Conservation (phyloP, 2,329 filamentous ascomycete genomes). For the Didymella segeticola region DNA sequence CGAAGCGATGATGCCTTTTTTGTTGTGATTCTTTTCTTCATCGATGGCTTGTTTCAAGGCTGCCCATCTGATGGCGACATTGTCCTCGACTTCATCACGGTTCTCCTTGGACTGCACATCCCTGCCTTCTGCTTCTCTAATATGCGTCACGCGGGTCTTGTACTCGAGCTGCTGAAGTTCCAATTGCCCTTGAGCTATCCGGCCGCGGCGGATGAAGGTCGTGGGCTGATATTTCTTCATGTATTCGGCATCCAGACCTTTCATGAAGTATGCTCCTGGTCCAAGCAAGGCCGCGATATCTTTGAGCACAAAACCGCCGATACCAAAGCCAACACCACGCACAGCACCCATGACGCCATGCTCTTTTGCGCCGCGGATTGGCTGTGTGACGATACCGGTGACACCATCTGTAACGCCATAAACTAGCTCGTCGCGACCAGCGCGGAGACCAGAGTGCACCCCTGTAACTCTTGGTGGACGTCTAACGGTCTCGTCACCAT, state of each 20-base stretch:
- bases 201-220: constrained; percentile 62
- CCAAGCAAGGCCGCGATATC: constrained; percentile 68
- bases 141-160: constrained; percentile 11
- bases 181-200: constrained; percentile 63
- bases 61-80: constrained; percentile 33
- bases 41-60: constrained; percentile 30
- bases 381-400: constrained; percentile 67
- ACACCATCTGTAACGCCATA: constrained; percentile 71
- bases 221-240: constrained; percentile 62
- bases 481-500: constrained; percentile 73
- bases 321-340: constrained; percentile 64
- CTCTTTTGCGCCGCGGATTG: constrained; percentile 64
- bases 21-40: constrained; percentile 36
- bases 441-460: constrained; percentile 66
- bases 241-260: constrained; percentile 68
- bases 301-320: constrained; percentile 70
- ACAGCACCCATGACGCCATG: constrained; percentile 62
- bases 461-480: constrained; percentile 69
- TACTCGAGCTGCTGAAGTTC: constrained; percentile 34
- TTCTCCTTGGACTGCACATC: constrained; percentile 20
- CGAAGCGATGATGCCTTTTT: constrained; percentile 32
- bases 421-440: constrained; percentile 66
- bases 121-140: constrained; percentile 15
- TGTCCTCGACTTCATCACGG: constrained; percentile 41
- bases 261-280: constrained; percentile 67